Conservation (phyloP, 1,284 basidiomycete genomes). For the Marasmius tenuissimus region DNA sequence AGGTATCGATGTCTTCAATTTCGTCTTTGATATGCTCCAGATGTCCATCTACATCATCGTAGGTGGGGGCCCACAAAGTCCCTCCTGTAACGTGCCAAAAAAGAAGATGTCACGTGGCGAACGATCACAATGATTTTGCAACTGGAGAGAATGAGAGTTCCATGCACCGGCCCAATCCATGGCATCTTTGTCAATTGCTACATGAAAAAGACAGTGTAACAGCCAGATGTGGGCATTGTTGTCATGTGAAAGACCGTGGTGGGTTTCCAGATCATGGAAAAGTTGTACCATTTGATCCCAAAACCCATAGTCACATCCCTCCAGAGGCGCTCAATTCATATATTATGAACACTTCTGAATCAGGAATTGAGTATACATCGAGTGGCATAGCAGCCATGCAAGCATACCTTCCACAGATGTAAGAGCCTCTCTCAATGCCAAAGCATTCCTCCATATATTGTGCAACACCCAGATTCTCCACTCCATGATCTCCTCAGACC, state of each 20-base stretch:
- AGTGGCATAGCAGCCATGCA: too few species aligned
- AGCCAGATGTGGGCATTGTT: constrained; percentile 5
- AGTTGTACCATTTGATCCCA: background rate
- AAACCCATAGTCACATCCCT: background rate
- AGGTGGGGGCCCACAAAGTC: background rate
- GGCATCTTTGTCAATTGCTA: background rate
- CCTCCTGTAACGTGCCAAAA: background rate
- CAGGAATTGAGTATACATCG: too few species aligned
- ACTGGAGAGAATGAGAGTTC: background rate
- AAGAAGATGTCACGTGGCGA: background rate
- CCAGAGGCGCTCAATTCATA: constrained; percentile 6
- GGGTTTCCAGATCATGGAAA: background rate
- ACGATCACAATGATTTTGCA: background rate
- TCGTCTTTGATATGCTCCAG: background rate
- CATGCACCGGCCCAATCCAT: background rate
- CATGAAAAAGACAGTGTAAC: background rate
- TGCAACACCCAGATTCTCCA: constrained; percentile 25
- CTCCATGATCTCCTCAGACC: constrained; percentile 25
- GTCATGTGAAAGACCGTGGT: background rate
- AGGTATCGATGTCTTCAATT: background rate
- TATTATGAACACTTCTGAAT: constrained; percentile 9
- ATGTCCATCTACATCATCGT: too few species aligned
- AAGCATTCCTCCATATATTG: constrained; percentile 17
- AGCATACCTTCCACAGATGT: constrained; percentile 26
- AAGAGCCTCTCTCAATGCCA: constrained; percentile 19